These are phyloP conservation scores for Aegilops umbellulata DNA, from an alignment of 176 grass and related monocot species.

Conservation along the genomic window DNA sequence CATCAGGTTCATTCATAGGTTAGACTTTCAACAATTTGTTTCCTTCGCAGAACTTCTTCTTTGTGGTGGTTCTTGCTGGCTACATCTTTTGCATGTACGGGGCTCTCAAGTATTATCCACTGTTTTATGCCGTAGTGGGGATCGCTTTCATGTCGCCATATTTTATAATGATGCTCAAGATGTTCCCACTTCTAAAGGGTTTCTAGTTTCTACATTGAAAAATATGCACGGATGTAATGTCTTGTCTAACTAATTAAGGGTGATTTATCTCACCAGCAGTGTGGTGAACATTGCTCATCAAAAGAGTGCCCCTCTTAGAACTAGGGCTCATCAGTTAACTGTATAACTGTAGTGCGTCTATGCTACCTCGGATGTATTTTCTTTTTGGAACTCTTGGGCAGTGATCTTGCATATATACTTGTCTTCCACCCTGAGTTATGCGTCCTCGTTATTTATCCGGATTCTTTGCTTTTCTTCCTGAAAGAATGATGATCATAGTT, in stretches of 20 bases:
- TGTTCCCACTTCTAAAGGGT: not conserved
- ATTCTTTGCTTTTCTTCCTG: not conserved
- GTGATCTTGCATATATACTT: not conserved
- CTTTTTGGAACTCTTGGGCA: not conserved
- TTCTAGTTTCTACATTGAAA: not conserved
- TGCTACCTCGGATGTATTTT: not conserved
- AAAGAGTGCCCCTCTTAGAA: not conserved
- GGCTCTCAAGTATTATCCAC: not conserved
- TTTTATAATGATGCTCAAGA: not conserved
- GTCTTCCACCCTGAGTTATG: not conserved
- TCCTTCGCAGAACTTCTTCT: not conserved
- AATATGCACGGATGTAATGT: not conserved
- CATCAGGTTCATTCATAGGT: not conserved
- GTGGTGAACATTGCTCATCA: not conserved
- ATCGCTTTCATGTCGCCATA: not conserved
- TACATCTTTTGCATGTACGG: not conserved
- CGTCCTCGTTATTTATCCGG: not conserved
- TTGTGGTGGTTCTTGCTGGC: not conserved
- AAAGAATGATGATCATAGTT: not conserved
- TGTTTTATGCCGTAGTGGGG: not conserved
- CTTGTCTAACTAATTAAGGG: not conserved
- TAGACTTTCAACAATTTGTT: not conserved
- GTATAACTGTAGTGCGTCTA: not conserved
- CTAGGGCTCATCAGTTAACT: not conserved
- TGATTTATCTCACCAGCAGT: not conserved